phyloP scores from a whole-genome alignment of 208 protist species.

The Crithidia fasciculata region DNA sequence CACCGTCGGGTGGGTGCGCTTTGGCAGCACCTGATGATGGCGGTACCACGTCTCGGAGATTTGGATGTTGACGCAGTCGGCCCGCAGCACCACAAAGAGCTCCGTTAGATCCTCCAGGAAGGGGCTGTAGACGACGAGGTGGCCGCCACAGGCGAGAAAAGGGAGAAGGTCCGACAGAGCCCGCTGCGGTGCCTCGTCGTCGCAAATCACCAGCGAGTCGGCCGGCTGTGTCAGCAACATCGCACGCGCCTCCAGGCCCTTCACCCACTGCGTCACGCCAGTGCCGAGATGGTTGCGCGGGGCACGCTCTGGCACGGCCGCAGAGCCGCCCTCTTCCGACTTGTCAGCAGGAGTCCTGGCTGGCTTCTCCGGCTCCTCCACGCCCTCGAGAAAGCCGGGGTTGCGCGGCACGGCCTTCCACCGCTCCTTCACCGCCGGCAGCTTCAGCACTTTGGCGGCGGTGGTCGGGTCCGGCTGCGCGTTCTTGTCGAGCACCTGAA shows the following conservation, averaged over 20 bases:
- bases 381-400: slow-evolving; percentile 63
- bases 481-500: slow-evolving; percentile 80
- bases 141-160: slow-evolving; percentile 76
- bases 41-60: slow-evolving; percentile 94
- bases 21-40: slow-evolving; percentile 93
- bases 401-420: slow-evolving; percentile 90
- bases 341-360: slow-evolving; percentile 1
- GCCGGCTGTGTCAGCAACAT: slow-evolving; percentile 59
- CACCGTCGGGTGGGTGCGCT: slow-evolving; percentile 93
- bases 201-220: slow-evolving; percentile 81
- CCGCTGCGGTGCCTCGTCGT: slow-evolving; percentile 38
- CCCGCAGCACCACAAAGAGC: slow-evolving; percentile 67
- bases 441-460: slow-evolving; percentile 58
- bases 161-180: slow-evolving; percentile 67
- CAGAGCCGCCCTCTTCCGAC: background rate
- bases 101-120: slow-evolving; percentile 82
- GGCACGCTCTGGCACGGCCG: slow-evolving; percentile 7
- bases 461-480: slow-evolving; percentile 79
- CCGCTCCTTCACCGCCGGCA: slow-evolving; percentile 67
- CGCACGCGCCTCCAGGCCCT: slow-evolving; percentile 67
- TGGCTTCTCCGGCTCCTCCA: slow-evolving; percentile 36
- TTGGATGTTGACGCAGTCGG: slow-evolving; percentile 81
- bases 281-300: background rate
- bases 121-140: slow-evolving; percentile 88
- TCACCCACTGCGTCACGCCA: slow-evolving; percentile 75